Conservation (phyloP, 2,329 filamentous ascomycete genomes). For the Beauveria pseudobassiana region DNA sequence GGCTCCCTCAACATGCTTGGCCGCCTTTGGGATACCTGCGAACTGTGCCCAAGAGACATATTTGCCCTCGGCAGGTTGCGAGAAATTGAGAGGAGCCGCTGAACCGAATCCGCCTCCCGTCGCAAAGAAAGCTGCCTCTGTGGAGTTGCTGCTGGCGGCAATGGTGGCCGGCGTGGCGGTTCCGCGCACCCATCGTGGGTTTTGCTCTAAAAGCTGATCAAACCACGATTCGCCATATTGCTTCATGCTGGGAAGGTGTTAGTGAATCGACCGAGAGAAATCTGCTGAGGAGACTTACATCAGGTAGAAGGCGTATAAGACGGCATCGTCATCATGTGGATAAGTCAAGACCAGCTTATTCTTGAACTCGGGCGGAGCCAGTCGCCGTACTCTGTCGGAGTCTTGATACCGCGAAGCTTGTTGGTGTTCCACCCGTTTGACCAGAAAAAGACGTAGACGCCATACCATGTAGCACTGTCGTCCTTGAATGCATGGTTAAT, state of each 20-base stretch:
- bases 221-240: constrained; percentile 40
- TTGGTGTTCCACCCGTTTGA: constrained; percentile 28
- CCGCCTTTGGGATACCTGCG: constrained; percentile 39
- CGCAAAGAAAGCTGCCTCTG: constrained; percentile 29
- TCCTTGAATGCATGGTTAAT: constrained; percentile 36
- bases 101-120: constrained; percentile 16
- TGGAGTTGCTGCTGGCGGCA: constrained; percentile 21
- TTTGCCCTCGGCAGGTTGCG: constrained; percentile 28
- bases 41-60: constrained; percentile 43
- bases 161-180: constrained; percentile 34
- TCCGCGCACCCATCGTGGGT: constrained; percentile 47
- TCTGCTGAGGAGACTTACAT: constrained; percentile 27
- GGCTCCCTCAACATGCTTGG: constrained; percentile 41
- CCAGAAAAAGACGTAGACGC: constrained; percentile 32
- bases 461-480: constrained; percentile 33
- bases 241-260: constrained; percentile 21
- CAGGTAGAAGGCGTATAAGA: constrained; percentile 42
- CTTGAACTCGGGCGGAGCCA: constrained; percentile 42
- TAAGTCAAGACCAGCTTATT: constrained; percentile 47
- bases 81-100: constrained; percentile 16
- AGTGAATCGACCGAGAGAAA: background rate
- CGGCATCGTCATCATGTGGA: constrained; percentile 51
- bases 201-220: constrained; percentile 37
- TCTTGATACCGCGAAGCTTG: constrained; percentile 24
- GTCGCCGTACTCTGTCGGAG: constrained; percentile 34